Evolutionary conservation across 2,329 filamentous ascomycete species (phyloP), one percentile per base, ranked within the genome.

Genomic region (Monilinia polystroma): DNA sequence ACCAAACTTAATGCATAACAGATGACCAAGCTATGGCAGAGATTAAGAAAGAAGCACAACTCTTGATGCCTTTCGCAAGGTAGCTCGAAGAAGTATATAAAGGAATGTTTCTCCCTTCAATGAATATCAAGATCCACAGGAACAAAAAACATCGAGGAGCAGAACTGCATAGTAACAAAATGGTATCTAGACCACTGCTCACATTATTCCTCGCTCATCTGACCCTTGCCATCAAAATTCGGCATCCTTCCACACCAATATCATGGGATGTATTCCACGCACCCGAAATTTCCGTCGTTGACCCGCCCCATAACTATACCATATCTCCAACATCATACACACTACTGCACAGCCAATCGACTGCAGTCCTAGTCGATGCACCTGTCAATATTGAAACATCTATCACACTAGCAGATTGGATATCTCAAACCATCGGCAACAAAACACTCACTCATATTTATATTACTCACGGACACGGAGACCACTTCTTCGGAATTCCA

Each of bases 351-450:
- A 56, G 56, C n/a, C 23, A 52, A 7, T 51, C 43, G 4, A 38
- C 26, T 11, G 49, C 64, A 10, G 23, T 66, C 2, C 64, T 63
- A 11, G 20, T 67, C 53, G 45, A 64, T n/a, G 18, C 60, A 3
- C 45, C 53, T 11, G 32, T 58, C 16, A 64, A 56, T 4, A 45
- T 57, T 2, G 45, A 29, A 38, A 55, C n/a, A 14, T 38, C 52
- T 2, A 3, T 72, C 5, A 73, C 70, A 1, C 71, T 80, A 7
- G 73, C 32, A 7, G 32, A 35, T 8, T 35, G 32, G 32, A 35
- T 35, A 35, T 35, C 32, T 35, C 32, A 35, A 35, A 35, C 32
- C 32, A 35, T 35, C 3, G 32, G 32, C 32, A 35, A 7, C 32
- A 35, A 35, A 35, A 35, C 5, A 35, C 32, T 35, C 32, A 6